Evolutionary conservation across 345 rosid genomes (phyloP).

Genomic region (Camelina laxa): DNA sequence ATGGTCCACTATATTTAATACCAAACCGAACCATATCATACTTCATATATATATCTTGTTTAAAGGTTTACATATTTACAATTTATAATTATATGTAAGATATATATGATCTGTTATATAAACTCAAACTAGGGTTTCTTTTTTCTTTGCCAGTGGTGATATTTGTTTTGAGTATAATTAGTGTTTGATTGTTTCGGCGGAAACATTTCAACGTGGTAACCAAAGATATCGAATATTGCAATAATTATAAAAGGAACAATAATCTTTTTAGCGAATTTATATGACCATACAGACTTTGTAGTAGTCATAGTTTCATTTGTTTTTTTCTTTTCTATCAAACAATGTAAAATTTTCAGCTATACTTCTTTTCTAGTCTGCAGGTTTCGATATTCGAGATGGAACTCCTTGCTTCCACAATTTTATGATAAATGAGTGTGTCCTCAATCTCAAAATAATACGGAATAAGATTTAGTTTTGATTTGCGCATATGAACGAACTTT

Average conservation of each 20-base stretch:
- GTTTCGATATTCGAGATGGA: not conserved
- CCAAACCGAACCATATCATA: constrained; percentile 19
- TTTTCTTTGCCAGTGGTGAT: not conserved
- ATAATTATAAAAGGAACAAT: not conserved
- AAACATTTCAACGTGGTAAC: constrained; percentile 7
- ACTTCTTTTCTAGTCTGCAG: not conserved
- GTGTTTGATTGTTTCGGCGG: constrained; percentile 14
- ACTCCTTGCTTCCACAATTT: not conserved
- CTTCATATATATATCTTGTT: not conserved
- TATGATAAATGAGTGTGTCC: not conserved
- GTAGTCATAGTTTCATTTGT: not conserved
- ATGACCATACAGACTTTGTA: not conserved
- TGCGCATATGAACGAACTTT: not conserved
- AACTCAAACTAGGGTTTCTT: not conserved
- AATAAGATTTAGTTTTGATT: not conserved
- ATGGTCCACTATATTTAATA: constrained; percentile 28
- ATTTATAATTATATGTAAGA: not conserved
- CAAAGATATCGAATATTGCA: not conserved
- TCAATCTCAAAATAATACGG: not conserved
- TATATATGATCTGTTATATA: not conserved
- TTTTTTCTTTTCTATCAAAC: not conserved
- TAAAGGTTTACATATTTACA: not conserved
- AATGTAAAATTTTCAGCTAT: not conserved
- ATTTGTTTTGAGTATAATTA: not conserved
- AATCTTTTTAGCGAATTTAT: not conserved